These are phyloP conservation scores for Picea abies DNA, from an alignment of 83 land plant genomes.

Conservation along the genomic window DNA sequence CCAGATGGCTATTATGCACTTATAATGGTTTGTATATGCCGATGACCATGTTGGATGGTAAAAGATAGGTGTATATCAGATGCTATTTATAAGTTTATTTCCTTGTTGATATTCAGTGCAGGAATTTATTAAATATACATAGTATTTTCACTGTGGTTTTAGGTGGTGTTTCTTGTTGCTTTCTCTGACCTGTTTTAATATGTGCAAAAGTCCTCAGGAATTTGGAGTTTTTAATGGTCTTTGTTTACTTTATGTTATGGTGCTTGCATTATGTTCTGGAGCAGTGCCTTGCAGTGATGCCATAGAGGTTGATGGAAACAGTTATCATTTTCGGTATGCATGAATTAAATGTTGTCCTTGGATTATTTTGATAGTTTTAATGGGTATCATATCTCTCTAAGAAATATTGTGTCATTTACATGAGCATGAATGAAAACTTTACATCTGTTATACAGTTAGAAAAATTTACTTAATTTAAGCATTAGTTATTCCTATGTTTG, in stretches of 20 bases:
- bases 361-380: neutral
- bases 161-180: neutral
- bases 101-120: neutral
- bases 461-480: neutral
- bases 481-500: neutral
- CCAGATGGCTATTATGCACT: neutral
- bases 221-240: neutral
- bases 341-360: constrained; percentile 1
- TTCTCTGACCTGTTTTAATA: neutral
- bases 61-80: neutral
- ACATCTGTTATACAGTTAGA: too few species aligned
- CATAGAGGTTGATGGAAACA: neutral
- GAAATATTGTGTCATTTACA: neutral
- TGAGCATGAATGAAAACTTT: neutral
- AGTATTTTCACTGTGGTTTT: neutral
- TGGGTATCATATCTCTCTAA: neutral
- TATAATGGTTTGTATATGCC: neutral
- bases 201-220: neutral
- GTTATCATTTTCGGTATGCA: neutral
- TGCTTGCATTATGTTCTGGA: neutral
- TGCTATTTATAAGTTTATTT: neutral
- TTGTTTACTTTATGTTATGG: neutral
- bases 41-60: neutral
- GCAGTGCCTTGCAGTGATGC: neutral
- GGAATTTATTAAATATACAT: neutral